phyloP scores from a whole-genome alignment of 441 rosid species.

The Sinapis alba region DNA sequence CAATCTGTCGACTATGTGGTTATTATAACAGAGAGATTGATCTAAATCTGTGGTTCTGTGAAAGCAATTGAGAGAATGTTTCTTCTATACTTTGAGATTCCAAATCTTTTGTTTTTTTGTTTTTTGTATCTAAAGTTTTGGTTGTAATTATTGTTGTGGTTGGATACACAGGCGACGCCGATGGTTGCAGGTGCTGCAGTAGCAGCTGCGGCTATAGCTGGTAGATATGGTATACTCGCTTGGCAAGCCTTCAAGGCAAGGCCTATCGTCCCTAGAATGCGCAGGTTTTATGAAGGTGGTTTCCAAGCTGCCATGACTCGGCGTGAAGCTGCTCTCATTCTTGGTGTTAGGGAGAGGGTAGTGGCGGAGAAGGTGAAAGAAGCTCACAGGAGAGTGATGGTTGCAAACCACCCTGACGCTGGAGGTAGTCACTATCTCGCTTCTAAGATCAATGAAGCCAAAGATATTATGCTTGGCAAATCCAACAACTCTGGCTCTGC shows the following conservation, averaged over 20 bases:
- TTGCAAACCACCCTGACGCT: slow-evolving; percentile 45
- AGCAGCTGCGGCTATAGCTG: slow-evolving; percentile 57
- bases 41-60: neutral
- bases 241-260: slow-evolving; percentile 78
- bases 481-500: slow-evolving; percentile 37
- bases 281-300: slow-evolving; percentile 68
- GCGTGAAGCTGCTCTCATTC: slow-evolving; percentile 71
- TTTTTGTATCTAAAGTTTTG: too few relatives aligned
- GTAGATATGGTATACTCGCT: slow-evolving; percentile 60
- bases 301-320: slow-evolving; percentile 61
- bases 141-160: too few relatives aligned
- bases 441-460: slow-evolving; percentile 52
- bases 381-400: slow-evolving; percentile 49
- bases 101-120: too few relatives aligned
- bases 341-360: slow-evolving; percentile 57
- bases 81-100: slow-evolving; percentile 21
- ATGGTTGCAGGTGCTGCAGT: slow-evolving; percentile 39
- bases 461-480: slow-evolving; percentile 50
- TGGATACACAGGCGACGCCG: slow-evolving; percentile 44
- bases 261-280: slow-evolving; percentile 51
- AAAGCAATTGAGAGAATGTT: neutral
- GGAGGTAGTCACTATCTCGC: slow-evolving; percentile 51
- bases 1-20: too few relatives aligned
- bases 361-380: slow-evolving; percentile 41
- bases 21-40: neutral